Evolutionary conservation across 2,329 filamentous ascomycete species (phyloP).

Genomic region (Podosphaera leucotricha): DNA sequence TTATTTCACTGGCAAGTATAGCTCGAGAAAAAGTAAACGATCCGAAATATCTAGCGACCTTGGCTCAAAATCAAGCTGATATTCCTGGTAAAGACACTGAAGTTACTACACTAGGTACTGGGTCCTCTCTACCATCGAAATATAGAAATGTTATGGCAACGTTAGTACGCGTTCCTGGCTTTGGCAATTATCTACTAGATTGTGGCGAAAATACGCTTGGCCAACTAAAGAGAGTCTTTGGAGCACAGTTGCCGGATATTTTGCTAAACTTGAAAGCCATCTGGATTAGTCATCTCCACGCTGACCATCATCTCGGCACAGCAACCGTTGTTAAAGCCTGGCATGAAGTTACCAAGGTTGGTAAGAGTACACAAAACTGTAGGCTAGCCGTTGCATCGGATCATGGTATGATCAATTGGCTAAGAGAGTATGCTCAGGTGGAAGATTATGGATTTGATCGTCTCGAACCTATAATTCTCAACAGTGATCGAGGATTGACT

Average conservation of each 20-base stretch:
- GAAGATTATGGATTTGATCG: constrained; percentile 53
- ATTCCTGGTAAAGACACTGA: constrained; percentile 57
- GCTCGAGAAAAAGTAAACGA: constrained; percentile 21
- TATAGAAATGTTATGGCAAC: constrained; percentile 90
- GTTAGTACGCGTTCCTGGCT: constrained; percentile 57
- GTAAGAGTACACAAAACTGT: constrained; percentile 17
- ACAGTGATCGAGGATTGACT: not conserved
- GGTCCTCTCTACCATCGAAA: constrained; percentile 72
- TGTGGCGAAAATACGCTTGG: constrained; percentile 82
- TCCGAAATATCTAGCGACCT: constrained; percentile 23
- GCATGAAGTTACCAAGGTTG: constrained; percentile 28
- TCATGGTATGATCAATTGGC: constrained; percentile 45
- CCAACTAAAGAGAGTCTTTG: constrained; percentile 55
- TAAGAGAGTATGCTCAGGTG: constrained; percentile 56
- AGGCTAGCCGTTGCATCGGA: constrained; percentile 47
- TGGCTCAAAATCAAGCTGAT: constrained; percentile 31
- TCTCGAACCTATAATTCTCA: constrained; percentile 9
- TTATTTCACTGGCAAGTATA: constrained; percentile 27
- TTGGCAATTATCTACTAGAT: constrained; percentile 78
- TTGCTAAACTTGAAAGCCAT: constrained; percentile 59
- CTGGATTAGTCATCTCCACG: constrained; percentile 89
- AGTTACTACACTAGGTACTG: constrained; percentile 72
- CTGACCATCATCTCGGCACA: constrained; percentile 82
- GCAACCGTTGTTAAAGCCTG: constrained; percentile 63
- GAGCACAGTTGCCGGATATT: constrained; percentile 41